phyloP scores from a whole-genome alignment of 495 filamentous ascomycete species.

The Pseudevernia furfuracea region DNA sequence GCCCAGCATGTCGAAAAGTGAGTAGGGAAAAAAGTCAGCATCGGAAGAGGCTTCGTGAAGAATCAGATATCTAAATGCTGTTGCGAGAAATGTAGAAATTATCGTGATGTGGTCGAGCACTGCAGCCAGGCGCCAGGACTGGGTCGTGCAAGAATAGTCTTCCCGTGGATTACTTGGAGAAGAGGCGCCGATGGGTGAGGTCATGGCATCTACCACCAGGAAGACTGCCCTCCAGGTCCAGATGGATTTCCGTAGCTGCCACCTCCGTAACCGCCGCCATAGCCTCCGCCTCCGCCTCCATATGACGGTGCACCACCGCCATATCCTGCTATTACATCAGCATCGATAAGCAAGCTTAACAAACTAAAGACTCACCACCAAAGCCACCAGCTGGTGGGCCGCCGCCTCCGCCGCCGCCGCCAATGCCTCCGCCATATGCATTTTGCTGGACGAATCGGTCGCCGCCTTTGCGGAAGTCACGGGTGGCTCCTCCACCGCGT shows the following conservation, averaged over 20 bases:
- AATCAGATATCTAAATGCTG: conserved; percentile 13
- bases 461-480: conserved; percentile 82
- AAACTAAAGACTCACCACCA: conserved; percentile 31
- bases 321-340: conserved; percentile 9
- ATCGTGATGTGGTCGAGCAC: conserved; percentile 10
- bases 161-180: conserved; percentile 21
- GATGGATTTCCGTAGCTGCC: conserved; percentile 77
- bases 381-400: conserved; percentile 40
- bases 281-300: conserved; percentile 11
- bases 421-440: conserved; percentile 43
- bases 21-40: conserved; percentile 23
- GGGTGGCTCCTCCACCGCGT: conserved; percentile 57
- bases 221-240: conserved; percentile 71
- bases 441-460: conserved; percentile 41
- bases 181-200: conserved; percentile 18
- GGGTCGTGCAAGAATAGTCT: conserved; percentile 8
- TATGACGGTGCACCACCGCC: conserved; percentile 16
- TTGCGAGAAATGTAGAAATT: neutral
- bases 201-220: conserved; percentile 78
- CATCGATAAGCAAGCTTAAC: neutral
- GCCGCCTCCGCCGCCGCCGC: conserved; percentile 46
- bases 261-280: conserved; percentile 40
- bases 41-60: conserved; percentile 13
- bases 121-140: conserved; percentile 4
- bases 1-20: conserved; percentile 21